Conservation (phyloP, 768 basidiomycete species). For the Termitomyces sp. region DNA sequence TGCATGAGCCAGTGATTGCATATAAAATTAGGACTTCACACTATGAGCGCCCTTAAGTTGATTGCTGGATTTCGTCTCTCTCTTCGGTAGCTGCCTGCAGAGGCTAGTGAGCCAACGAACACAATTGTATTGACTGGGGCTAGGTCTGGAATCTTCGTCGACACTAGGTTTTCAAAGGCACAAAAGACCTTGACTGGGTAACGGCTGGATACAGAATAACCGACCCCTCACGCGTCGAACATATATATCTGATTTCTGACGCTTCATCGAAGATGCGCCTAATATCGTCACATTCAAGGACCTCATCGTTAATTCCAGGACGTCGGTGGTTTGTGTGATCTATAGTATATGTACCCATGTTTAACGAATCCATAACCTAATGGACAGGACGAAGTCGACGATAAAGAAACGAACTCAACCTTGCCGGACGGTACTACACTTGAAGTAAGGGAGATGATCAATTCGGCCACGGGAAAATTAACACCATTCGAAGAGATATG, state of each 20-base stretch:
- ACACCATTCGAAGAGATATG: constrained; percentile 30
- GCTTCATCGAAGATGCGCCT: constrained; percentile 7
- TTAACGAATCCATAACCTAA: not conserved
- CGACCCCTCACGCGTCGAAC: not conserved
- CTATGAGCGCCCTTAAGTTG: not conserved
- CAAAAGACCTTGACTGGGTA: constrained; percentile 30
- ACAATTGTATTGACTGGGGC: constrained; percentile 30
- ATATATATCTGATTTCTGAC: not conserved
- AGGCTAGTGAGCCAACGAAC: constrained; percentile 29
- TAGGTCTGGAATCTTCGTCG: constrained; percentile 27
- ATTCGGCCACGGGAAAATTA: constrained; percentile 25
- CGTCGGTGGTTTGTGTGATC: constrained; percentile 13
- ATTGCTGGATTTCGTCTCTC: constrained; percentile 15
- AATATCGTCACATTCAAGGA: constrained; percentile 25
- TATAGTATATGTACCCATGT: not conserved
- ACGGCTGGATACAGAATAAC: constrained; percentile 31
- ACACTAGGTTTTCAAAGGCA: constrained; percentile 30
- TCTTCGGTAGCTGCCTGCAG: constrained; percentile 30
- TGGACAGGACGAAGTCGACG: constrained; percentile 12
- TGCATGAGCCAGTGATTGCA: not conserved
- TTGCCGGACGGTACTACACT: constrained; percentile 25
- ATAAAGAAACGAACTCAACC: constrained; percentile 22
- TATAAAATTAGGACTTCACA: not conserved
- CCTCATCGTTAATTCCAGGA: constrained; percentile 27
- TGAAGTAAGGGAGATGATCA: constrained; percentile 30